phyloP scores from a whole-genome alignment of 1,284 basidiomycete species.

The Ustanciosporium gigantosporum region DNA sequence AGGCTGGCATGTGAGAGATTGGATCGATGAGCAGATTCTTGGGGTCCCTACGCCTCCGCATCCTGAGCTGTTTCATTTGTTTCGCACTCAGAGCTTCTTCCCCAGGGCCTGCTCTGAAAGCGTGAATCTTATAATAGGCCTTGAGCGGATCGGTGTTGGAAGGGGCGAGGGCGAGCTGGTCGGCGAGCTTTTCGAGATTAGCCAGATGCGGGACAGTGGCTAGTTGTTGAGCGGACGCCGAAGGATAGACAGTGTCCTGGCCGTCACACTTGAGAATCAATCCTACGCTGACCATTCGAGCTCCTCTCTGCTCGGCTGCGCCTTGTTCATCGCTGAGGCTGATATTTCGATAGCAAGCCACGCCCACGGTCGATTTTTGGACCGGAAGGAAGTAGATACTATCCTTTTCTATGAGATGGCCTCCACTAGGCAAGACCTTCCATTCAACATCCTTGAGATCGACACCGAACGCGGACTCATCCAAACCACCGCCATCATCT shows the following conservation, averaged over 20 bases:
- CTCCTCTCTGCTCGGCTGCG: slow-evolving; percentile 29
- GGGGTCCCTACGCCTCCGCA: slow-evolving; percentile 28
- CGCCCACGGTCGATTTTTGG: slow-evolving; percentile 15
- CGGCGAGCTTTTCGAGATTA: slow-evolving; percentile 30
- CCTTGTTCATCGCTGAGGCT: slow-evolving; percentile 12
- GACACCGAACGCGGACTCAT: not conserved
- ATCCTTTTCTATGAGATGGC: slow-evolving; percentile 41
- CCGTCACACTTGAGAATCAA: slow-evolving; percentile 21
- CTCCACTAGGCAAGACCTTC: slow-evolving; percentile 50
- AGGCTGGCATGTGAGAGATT: slow-evolving; percentile 41
- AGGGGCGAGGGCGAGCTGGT: slow-evolving; percentile 16
- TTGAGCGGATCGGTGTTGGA: slow-evolving; percentile 7
- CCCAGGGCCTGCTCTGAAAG: not conserved
- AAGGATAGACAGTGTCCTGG: slow-evolving; percentile 5
- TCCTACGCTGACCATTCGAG: slow-evolving; percentile 44
- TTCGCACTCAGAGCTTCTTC: not conserved
- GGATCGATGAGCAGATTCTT: slow-evolving; percentile 27
- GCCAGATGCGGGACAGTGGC: slow-evolving; percentile 35
- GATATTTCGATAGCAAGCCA: slow-evolving; percentile 44
- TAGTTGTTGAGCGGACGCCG: slow-evolving; percentile 25
- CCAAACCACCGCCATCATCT: not conserved
- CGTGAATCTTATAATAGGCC: slow-evolving; percentile 21
- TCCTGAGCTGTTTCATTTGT: slow-evolving; percentile 30
- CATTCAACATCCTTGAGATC: slow-evolving; percentile 41
- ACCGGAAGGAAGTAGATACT: slow-evolving; percentile 37